Conservation (phyloP, 106 monocot genomes). For the Gastrodia elata region DNA sequence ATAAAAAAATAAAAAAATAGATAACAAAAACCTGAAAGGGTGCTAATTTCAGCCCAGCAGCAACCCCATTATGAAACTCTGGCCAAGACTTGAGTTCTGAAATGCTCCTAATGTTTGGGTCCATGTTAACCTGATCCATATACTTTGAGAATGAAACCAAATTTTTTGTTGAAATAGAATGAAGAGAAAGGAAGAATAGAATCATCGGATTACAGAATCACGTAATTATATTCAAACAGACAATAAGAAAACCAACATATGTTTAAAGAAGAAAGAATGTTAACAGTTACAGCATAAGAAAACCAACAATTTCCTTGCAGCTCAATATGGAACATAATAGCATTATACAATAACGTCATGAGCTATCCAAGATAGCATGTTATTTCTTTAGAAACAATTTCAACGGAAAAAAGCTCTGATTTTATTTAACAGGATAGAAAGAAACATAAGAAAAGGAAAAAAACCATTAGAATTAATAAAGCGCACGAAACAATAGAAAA, state of each 20-base stretch:
- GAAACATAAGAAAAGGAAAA: neutral
- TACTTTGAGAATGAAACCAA: neutral
- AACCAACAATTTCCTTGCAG: neutral
- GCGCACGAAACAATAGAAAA: neutral
- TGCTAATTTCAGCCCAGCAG: constrained; percentile 87
- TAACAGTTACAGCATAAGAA: neutral
- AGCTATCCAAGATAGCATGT: neutral
- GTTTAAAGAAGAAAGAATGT: neutral
- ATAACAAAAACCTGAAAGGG: constrained; percentile 65
- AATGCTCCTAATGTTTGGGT: constrained; percentile 73
- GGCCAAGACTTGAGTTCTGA: constrained; percentile 82
- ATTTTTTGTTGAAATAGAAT: neutral
- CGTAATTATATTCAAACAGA: no score
- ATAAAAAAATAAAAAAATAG: constrained; percentile 4
- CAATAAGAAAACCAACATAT: no score
- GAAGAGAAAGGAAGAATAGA: neutral
- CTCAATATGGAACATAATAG: neutral
- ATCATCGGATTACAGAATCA: neutral
- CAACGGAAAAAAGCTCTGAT: neutral
- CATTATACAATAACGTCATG: neutral
- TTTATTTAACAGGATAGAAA: neutral
- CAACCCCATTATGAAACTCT: constrained; percentile 98
- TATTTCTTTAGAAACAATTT: neutral
- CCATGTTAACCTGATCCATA: constrained; percentile 70
- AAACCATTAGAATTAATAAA: neutral